A percentile compares a stretch with the other conserved stretches of the same genome.
Evolutionary conservation across 1,139 yeast genomes (phyloP).

Genomic region (Saccharomyces pastorianus): DNA sequence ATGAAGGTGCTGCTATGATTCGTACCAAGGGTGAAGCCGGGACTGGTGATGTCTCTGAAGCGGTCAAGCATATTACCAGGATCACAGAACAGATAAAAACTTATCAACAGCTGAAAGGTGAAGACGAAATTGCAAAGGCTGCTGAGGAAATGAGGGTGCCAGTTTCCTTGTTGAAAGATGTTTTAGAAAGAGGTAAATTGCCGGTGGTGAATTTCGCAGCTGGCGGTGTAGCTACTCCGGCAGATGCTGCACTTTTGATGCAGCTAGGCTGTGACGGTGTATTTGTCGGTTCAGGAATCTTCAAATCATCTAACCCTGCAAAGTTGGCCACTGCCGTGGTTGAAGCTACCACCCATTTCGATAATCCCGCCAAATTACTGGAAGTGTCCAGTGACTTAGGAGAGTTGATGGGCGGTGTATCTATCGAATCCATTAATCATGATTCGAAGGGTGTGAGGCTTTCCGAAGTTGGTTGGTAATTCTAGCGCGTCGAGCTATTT

Average conservation of each 20-base stretch:
- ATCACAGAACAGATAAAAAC: constrained; percentile 46
- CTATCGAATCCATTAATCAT: constrained; percentile 22
- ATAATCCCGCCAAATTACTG: constrained; percentile 56
- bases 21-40: constrained; percentile 89
- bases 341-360: constrained; percentile 68
- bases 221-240: constrained; percentile 86
- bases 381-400: constrained; percentile 73
- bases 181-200: constrained; percentile 52
- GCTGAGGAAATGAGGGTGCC: constrained; percentile 62
- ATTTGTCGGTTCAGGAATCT: constrained; percentile 85
- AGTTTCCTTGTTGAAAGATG: constrained; percentile 42
- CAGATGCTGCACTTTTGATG: constrained; percentile 85
- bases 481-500: too few relatives aligned
- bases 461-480: constrained; percentile 19
- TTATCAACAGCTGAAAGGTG: constrained; percentile 37
- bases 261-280: constrained; percentile 86
- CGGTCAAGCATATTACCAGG: constrained; percentile 66
- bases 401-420: constrained; percentile 26
- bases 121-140: constrained; percentile 39
- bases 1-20: constrained; percentile 85
- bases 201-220: constrained; percentile 89
- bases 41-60: constrained; percentile 81
- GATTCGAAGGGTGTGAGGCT: constrained; percentile 16
- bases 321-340: constrained; percentile 74
- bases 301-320: constrained; percentile 58